Percentiles rank a stretch among this genome's conserved stretches.
These are phyloP conservation scores for Sporothrix euskadiensis DNA, from an alignment of 2,329 filamentous ascomycete species.

Conservation along the genomic window DNA sequence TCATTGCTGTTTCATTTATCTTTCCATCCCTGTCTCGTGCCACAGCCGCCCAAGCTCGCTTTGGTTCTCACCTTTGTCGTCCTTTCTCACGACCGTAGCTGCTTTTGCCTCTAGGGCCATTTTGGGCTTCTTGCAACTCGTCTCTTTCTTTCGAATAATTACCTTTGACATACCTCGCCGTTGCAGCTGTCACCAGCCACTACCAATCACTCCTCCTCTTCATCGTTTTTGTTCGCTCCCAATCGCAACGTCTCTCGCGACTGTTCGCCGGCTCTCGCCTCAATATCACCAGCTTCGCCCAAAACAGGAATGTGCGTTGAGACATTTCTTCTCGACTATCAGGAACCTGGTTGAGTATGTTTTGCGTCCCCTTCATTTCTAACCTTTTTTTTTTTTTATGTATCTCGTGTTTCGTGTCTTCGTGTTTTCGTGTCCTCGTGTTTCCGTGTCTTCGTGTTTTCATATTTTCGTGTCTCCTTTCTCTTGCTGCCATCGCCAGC, in stretches of 20 bases:
- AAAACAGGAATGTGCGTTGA: conserved; percentile 28
- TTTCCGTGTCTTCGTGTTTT: too few species aligned
- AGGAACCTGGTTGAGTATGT: conserved; percentile 27
- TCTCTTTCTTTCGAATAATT: background rate
- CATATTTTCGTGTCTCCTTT: too few species aligned
- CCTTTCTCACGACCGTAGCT: background rate
- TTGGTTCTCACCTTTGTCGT: background rate
- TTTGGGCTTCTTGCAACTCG: background rate
- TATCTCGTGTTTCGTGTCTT: background rate
- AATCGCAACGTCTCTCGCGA: background rate
- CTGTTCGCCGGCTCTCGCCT: background rate
- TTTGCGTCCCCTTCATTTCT: background rate
- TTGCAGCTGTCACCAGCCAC: background rate
- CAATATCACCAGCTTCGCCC: background rate
- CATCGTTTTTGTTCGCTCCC: too few species aligned
- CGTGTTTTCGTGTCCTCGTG: background rate
- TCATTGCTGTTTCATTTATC: conserved; percentile 10
- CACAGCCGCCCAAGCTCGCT: background rate
- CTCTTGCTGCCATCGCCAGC: too few species aligned
- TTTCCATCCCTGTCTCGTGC: conserved; percentile 16
- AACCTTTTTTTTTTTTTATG: background rate
- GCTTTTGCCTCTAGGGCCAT: background rate
- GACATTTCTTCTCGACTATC: background rate
- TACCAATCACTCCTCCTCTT: background rate
- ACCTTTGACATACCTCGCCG: background rate